These are phyloP conservation scores for Hortiboletus campestris DNA, from an alignment of 768 basidiomycete species.

Conservation along the genomic window DNA sequence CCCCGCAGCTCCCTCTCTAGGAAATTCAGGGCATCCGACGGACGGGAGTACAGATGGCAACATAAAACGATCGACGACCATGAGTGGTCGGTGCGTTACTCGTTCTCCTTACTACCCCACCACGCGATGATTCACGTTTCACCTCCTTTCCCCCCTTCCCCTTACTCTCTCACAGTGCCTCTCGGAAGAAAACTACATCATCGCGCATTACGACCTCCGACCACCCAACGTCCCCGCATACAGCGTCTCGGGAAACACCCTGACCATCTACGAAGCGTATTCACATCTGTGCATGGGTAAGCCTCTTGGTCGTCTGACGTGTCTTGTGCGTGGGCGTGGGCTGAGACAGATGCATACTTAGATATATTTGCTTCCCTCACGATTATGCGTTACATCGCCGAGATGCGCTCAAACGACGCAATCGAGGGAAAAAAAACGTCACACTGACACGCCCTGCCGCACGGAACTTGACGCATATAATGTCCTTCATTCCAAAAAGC, in stretches of 20 bases:
- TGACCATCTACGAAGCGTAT: slow-evolving; percentile 59
- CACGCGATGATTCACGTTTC: slow-evolving; percentile 2
- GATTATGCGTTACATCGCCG: slow-evolving; percentile 63
- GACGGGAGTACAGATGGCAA: slow-evolving; percentile 69
- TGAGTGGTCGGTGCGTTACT: slow-evolving; percentile 71
- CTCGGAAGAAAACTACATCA: slow-evolving; percentile 49
- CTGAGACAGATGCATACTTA: slow-evolving; percentile 21
- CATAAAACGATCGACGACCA: slow-evolving; percentile 53
- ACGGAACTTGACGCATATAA: neutral
- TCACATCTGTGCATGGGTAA: slow-evolving; percentile 53
- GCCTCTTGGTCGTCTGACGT: slow-evolving; percentile 14
- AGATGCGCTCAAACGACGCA: slow-evolving; percentile 39
- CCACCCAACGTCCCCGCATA: slow-evolving; percentile 53
- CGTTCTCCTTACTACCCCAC: neutral
- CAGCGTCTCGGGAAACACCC: slow-evolving; percentile 58
- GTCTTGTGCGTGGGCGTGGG: neutral
- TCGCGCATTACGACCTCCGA: slow-evolving; percentile 67
- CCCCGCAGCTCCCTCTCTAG: slow-evolving; percentile 56
- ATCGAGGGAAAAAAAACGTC: neutral
- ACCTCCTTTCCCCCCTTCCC: neutral
- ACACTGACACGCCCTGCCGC: neutral
- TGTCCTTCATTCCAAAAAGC: slow-evolving; percentile 6
- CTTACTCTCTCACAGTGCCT: slow-evolving; percentile 48
- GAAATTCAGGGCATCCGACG: slow-evolving; percentile 68
- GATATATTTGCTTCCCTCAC: slow-evolving; percentile 58